phyloP scores from a whole-genome alignment of 1,284 basidiomycete genomes.

The Trichosporon faecale region DNA sequence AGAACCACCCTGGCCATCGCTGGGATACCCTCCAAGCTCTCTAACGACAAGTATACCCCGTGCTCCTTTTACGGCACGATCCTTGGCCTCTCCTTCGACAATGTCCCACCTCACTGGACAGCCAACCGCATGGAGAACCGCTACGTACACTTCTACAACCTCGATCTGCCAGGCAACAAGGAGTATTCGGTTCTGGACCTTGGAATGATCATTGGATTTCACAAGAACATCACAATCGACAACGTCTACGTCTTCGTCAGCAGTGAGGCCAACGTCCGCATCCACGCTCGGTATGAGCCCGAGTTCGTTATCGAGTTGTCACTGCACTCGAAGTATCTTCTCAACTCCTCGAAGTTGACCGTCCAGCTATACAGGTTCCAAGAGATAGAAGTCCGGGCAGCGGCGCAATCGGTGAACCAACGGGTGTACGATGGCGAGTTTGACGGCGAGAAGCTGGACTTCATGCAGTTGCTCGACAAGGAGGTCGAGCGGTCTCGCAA shows the following conservation, averaged over 20 bases:
- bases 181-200: not conserved
- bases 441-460: not conserved
- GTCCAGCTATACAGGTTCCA: not conserved
- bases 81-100: not conserved
- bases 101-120: not conserved
- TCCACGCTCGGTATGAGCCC: not conserved
- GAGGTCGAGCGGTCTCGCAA: not conserved
- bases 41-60: not conserved
- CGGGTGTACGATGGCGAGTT: not conserved
- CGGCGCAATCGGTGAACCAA: not conserved
- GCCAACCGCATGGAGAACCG: not conserved
- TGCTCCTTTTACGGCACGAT: not conserved
- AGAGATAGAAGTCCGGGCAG: not conserved
- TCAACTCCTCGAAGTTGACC: not conserved
- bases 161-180: not conserved
- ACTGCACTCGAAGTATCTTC: not conserved
- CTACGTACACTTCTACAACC: not conserved
- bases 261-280: not conserved
- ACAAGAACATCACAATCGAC: slow-evolving; percentile 1
- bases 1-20: not conserved
- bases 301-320: not conserved
- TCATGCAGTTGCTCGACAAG: not conserved
- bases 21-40: not conserved
- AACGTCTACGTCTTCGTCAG: not conserved
- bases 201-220: not conserved